phyloP scores from a whole-genome alignment of 371 early-diverging fungal genomes.

The Mortierella sp. region DNA sequence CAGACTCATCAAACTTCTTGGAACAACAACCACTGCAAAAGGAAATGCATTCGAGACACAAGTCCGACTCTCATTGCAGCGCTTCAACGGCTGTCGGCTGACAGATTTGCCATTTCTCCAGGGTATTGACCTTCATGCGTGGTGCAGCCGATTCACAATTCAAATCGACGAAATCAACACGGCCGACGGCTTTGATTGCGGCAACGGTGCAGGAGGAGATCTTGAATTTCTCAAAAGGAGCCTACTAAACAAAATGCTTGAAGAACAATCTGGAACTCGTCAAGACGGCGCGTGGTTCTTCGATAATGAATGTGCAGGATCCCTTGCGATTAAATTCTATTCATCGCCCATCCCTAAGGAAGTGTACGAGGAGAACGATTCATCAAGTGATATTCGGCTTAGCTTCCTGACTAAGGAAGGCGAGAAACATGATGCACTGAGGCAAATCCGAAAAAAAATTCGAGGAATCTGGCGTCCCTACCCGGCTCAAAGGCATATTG shows the following conservation, averaged over 20 bases:
- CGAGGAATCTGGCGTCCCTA: conserved; percentile 7
- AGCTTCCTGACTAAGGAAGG: conserved; percentile 12
- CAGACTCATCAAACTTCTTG: conserved; percentile 10
- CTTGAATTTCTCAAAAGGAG: conserved; percentile 28
- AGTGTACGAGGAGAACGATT: conserved; percentile 3
- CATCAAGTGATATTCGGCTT: conserved; percentile 23
- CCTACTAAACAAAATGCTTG: conserved; percentile 29
- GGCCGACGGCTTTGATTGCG: conserved; percentile 25
- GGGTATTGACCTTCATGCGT: not conserved
- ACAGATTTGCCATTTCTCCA: conserved; percentile 29
- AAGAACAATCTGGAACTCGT: conserved; percentile 21
- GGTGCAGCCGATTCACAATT: conserved; percentile 17
- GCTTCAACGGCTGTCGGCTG: conserved; percentile 19
- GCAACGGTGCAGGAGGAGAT: not conserved
- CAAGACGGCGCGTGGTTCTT: conserved; percentile 31
- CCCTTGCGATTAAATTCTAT: conserved; percentile 20
- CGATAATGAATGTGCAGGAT: conserved; percentile 12
- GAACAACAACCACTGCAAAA: conserved; percentile 4
- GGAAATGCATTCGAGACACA: conserved; percentile 19
- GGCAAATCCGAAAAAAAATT: conserved; percentile 8
- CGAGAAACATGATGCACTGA: not conserved
- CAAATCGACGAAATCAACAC: conserved; percentile 35
- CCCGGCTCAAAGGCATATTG: conserved; percentile 12
- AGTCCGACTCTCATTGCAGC: conserved; percentile 25
- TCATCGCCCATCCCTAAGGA: conserved; percentile 9